Conservation (phyloP, 805 yeast genomes). For the Pichia membranifaciens region DNA sequence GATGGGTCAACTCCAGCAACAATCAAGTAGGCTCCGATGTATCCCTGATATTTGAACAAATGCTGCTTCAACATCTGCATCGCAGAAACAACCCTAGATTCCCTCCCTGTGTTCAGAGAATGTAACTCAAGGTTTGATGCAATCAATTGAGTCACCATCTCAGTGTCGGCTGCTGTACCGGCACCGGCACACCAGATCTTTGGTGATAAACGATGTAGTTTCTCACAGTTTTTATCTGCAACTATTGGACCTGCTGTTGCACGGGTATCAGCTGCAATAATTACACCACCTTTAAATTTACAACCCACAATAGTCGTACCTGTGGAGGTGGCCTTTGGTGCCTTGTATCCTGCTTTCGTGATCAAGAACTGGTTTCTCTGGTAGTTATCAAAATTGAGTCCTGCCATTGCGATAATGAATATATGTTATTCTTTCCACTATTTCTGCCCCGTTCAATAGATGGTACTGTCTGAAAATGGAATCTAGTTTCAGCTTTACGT, state of each 20-base stretch:
- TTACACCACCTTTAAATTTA: constrained; percentile 87
- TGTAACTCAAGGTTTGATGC: constrained; percentile 89
- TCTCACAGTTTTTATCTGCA: constrained; percentile 97
- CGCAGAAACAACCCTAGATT: constrained; percentile 91
- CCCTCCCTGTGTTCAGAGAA: constrained; percentile 72
- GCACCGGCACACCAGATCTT: constrained; percentile 99
- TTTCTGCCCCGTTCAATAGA: too few relatives aligned
- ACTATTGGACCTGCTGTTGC: constrained; percentile 96
- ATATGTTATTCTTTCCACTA: too few relatives aligned
- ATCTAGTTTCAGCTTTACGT: too few relatives aligned
- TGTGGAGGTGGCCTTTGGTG: constrained; percentile 90
- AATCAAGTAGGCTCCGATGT: constrained; percentile 93
- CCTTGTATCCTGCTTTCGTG: constrained; percentile 57
- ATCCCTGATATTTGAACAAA: constrained; percentile 94
- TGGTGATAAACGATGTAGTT: constrained; percentile 84
- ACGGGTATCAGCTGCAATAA: constrained; percentile 97
- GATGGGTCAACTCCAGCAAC: constrained; percentile 98
- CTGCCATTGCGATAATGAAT: constrained; percentile 60
- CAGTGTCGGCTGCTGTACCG: constrained; percentile 99
- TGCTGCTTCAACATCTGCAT: constrained; percentile 92
- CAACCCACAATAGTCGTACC: constrained; percentile 99
- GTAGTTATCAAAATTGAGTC: constrained; percentile 86
- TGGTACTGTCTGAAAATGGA: too few relatives aligned
- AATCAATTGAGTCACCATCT: constrained; percentile 92
- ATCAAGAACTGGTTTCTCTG: constrained; percentile 80